Base-by-base conservation (phyloP, 2,329 filamentous ascomycete genomes). In the Nothophaeocryptopus gaeumannii region DNA sequence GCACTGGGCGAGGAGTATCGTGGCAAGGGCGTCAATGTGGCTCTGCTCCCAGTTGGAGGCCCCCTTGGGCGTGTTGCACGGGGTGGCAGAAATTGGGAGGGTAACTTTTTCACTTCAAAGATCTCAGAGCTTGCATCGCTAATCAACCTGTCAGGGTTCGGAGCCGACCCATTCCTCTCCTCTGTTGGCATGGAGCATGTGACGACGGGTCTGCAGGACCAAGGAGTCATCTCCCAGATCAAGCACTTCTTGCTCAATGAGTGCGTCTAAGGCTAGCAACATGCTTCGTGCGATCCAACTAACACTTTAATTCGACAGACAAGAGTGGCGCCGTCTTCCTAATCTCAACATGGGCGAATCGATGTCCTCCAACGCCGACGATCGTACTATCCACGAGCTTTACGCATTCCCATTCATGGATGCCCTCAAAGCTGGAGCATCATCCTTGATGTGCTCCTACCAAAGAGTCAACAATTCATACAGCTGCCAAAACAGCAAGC, bases 31-130 rank as follows among this genome's bases (percentile, higher is more conserved):
- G 59, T 63, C 31, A 59, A 65, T 36, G 47, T 65, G 10, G 55
- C 57, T 59, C 75, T 91, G 7, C 86, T 86, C 0, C 87, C 87
- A 0, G 75, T 78, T 0, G 84, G 89, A 32, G 87, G 86, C 0
- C 80, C 88, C 0, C 72, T 67, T 8, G 64, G 64, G 2, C 50
- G 63, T 14, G 45, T 58, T 13, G 60, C 63, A 9, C 40, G 58
- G 11, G 61, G 58, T 11, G 64, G 64, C 2, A 49, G 64, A 3
- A 61, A 61, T 29, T 65, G 82, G 40, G 81, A 84, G 63, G 36
- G 45, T 10, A 12, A 2, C 7, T 9, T 5, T 2, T 12, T 8
- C 3, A 8, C 13, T 2, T 10, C 10, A 12, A 5, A 3, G 20
- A 3, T 26, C 20, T 26, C 20, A 26, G 7, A 26, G 7, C 4